phyloP scores from a whole-genome alignment of 768 basidiomycete species.

The Leccinum disarticulatum region DNA sequence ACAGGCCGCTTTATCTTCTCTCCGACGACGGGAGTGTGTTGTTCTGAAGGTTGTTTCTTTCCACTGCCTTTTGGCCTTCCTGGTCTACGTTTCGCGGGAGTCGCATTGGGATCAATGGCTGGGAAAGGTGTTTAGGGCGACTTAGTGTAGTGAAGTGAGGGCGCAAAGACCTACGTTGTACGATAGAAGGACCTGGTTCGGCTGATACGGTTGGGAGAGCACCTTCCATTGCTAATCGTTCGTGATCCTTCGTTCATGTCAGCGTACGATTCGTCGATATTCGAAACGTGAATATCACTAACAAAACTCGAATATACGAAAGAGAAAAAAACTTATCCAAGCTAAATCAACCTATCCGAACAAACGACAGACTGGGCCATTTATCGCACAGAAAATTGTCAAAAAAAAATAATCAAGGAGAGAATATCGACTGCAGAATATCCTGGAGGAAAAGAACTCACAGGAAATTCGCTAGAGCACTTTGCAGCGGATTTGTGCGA shows the following conservation, averaged over 20 bases:
- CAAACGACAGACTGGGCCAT: slow-evolving; percentile 19
- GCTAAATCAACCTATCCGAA: slow-evolving; percentile 31
- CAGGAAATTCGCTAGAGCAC: slow-evolving; percentile 15
- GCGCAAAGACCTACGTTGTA: slow-evolving; percentile 20
- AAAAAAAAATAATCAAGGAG: slow-evolving; percentile 17
- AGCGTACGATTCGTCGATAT: slow-evolving; percentile 21
- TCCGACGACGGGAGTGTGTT: slow-evolving; percentile 34
- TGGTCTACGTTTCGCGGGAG: slow-evolving; percentile 62
- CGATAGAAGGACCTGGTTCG: slow-evolving; percentile 29
- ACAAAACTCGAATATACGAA: slow-evolving; percentile 36
- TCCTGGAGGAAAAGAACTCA: slow-evolving; percentile 24
- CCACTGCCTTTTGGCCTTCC: slow-evolving; percentile 81
- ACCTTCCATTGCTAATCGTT: slow-evolving; percentile 23
- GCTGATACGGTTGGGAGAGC: slow-evolving; percentile 27
- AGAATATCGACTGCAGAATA: slow-evolving; percentile 5
- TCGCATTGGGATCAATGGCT: slow-evolving; percentile 29
- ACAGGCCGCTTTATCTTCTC: slow-evolving; percentile 75
- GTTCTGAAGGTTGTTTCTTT: slow-evolving; percentile 55
- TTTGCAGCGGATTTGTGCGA: slow-evolving; percentile 21
- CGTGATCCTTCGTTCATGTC: slow-evolving; percentile 26
- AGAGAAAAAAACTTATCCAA: slow-evolving; percentile 35
- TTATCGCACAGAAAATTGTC: slow-evolving; percentile 8
- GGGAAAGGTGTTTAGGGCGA: slow-evolving; percentile 7
- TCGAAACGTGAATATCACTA: slow-evolving; percentile 30
- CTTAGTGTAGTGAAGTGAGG: not conserved